Percentiles rank a stretch among this genome's conserved stretches.
Evolutionary conservation across 2,329 filamentous ascomycete species (phyloP).

Genomic region (Botrytis porri): DNA sequence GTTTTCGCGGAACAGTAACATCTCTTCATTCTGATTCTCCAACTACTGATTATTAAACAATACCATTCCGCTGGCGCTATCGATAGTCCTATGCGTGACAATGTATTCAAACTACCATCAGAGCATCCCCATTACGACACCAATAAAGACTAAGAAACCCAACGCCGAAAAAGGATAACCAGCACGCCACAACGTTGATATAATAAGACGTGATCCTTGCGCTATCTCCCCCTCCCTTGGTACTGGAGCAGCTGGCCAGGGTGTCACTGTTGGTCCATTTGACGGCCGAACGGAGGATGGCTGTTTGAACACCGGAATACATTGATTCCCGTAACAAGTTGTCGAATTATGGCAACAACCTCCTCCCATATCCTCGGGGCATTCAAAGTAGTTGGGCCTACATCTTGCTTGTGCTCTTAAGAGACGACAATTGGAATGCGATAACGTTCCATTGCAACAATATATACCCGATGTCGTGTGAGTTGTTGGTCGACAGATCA

Average conservation of each 20-base stretch:
- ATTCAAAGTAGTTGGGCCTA: conserved; percentile 27
- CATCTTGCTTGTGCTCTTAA: conserved; percentile 29
- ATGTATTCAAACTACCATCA: conserved; percentile 18
- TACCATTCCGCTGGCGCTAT: not conserved
- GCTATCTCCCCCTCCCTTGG: conserved; percentile 34
- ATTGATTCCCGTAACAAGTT: conserved; percentile 13
- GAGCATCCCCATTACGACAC: conserved; percentile 30
- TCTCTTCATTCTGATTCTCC: not conserved
- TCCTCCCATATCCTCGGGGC: conserved; percentile 30
- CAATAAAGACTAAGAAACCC: conserved; percentile 26
- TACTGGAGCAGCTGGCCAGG: conserved; percentile 13
- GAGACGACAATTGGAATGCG: conserved; percentile 25
- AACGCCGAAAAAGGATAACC: conserved; percentile 25
- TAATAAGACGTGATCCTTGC: conserved; percentile 20
- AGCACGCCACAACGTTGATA: conserved; percentile 21
- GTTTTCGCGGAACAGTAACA: not conserved
- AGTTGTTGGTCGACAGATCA: conserved; percentile 28
- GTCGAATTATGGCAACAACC: conserved; percentile 33
- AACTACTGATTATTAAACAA: not conserved
- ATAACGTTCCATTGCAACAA: conserved; percentile 32
- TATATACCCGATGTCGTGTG: conserved; percentile 32
- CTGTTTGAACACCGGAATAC: conserved; percentile 26
- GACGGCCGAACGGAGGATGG: conserved; percentile 12
- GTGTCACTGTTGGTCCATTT: conserved; percentile 30
- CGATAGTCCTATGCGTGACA: not conserved